Conservation (phyloP, 2,329 filamentous ascomycete genomes). For the Dactylellina leptospora region DNA sequence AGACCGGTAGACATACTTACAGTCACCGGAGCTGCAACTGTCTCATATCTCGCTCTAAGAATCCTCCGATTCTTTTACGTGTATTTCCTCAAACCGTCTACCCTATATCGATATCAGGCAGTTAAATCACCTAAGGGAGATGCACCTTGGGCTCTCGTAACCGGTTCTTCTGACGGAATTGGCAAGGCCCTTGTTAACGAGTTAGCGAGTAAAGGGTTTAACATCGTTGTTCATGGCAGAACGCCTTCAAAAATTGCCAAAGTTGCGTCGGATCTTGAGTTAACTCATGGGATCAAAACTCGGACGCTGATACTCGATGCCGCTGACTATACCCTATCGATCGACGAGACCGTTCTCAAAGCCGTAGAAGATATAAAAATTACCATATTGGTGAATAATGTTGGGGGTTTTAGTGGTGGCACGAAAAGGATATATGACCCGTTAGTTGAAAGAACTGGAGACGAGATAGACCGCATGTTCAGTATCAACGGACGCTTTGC, state of each 20-base stretch:
- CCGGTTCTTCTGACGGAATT: slow-evolving; percentile 93
- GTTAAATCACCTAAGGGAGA: slow-evolving; percentile 59
- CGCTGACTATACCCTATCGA: slow-evolving; percentile 86
- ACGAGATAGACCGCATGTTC: slow-evolving; percentile 33
- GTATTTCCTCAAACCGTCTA: slow-evolving; percentile 41
- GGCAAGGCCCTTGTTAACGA: slow-evolving; percentile 95
- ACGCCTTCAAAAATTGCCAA: slow-evolving; percentile 86
- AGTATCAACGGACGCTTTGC: slow-evolving; percentile 40
- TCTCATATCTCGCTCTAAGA: slow-evolving; percentile 32
- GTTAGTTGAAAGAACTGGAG: slow-evolving; percentile 16
- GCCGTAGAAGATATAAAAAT: slow-evolving; percentile 33
- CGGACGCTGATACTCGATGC: slow-evolving; percentile 62
- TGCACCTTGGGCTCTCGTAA: slow-evolving; percentile 92
- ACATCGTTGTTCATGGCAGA: slow-evolving; percentile 91
- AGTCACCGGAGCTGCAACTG: slow-evolving; percentile 15
- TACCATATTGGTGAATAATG: slow-evolving; percentile 39
- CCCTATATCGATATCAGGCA: slow-evolving; percentile 20
- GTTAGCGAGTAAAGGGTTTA: slow-evolving; percentile 90
- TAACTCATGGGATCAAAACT: slow-evolving; percentile 75
- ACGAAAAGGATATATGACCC: slow-evolving; percentile 16
- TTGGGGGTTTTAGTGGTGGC: slow-evolving; percentile 23
- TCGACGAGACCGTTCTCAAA: slow-evolving; percentile 71
- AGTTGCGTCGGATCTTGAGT: slow-evolving; percentile 77
- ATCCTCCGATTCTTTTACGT: slow-evolving; percentile 19
- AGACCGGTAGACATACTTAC: slow-evolving; percentile 7